A percentile compares a stretch with the other conserved stretches of the same genome.
phyloP scores from a whole-genome alignment of 75 land plant genomes.

The Picea glauca region DNA sequence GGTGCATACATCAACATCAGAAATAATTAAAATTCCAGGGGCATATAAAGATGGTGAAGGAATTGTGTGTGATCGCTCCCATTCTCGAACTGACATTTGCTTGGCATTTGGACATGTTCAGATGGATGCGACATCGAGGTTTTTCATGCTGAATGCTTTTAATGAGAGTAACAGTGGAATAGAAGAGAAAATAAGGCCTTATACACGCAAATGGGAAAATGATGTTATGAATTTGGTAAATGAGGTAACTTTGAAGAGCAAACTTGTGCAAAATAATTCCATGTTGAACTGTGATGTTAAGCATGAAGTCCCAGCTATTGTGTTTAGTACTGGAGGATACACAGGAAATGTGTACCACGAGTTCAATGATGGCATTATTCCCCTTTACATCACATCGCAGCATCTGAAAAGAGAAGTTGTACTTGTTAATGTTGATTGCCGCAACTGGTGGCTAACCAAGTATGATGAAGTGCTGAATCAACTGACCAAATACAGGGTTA shows the following conservation, averaged over 20 bases:
- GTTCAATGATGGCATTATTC: conserved; percentile 45
- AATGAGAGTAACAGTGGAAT: conserved; percentile 6
- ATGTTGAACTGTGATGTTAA: conserved; percentile 25
- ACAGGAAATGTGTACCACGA: conserved; percentile 51
- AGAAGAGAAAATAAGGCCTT: conserved; percentile 46
- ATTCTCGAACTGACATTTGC: conserved; percentile 40
- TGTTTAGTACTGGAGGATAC: conserved; percentile 48
- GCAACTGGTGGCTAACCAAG: conserved; percentile 38
- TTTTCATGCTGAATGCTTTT: conserved; percentile 15
- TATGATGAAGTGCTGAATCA: conserved; percentile 27
- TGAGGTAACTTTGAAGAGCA: conserved; percentile 24
- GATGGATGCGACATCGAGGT: neutral
- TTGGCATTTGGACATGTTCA: conserved; percentile 17
- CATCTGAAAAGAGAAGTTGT: conserved; percentile 39
- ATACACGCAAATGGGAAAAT: conserved; percentile 62
- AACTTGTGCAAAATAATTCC: neutral
- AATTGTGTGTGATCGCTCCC: conserved; percentile 39
- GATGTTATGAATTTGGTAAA: conserved; percentile 32
- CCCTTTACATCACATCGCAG: conserved; percentile 38
- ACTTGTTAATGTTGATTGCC: conserved; percentile 25
- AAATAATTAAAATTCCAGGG: conserved; percentile 5
- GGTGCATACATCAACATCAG: neutral
- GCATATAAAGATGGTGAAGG: conserved; percentile 4
- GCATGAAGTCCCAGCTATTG: conserved; percentile 33
- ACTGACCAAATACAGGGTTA: conserved; percentile 19